Evolutionary conservation across 108 stramenopile species (phyloP).

Genomic region (Aurantiochytrium sp.): DNA sequence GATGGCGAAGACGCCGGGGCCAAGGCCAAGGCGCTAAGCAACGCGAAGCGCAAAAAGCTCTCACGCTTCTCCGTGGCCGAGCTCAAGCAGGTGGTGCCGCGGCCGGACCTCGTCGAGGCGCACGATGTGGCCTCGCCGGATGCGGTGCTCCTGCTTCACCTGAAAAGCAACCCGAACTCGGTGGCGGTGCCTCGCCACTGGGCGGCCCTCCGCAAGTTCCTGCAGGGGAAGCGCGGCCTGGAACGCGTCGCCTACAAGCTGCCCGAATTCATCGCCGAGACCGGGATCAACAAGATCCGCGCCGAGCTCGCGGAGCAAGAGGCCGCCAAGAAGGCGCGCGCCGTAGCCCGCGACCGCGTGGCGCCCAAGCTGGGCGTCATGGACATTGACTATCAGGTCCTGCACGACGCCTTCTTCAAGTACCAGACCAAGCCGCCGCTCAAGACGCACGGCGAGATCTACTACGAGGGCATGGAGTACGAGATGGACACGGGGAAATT

Average conservation of each 20-base stretch:
- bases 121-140: slow-evolving; percentile 92
- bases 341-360: slow-evolving; percentile 79
- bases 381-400: slow-evolving; percentile 92
- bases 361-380: slow-evolving; percentile 82
- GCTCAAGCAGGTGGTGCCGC: slow-evolving; percentile 75
- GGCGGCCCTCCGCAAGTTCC: slow-evolving; percentile 94
- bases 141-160: slow-evolving; percentile 79
- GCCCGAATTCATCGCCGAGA: slow-evolving; percentile 93
- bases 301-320: slow-evolving; percentile 79
- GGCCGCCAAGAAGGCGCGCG: slow-evolving; percentile 70
- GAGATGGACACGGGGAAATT: slow-evolving; percentile 61
- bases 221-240: slow-evolving; percentile 89
- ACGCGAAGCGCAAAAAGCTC: slow-evolving; percentile 77
- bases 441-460: slow-evolving; percentile 73
- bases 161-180: slow-evolving; percentile 79
- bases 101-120: slow-evolving; percentile 90
- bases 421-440: slow-evolving; percentile 86
- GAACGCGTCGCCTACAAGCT: slow-evolving; percentile 90
- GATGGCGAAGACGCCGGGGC: slow-evolving; percentile 38
- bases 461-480: slow-evolving; percentile 96
- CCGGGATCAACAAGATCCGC: slow-evolving; percentile 86
- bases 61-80: slow-evolving; percentile 85
- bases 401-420: slow-evolving; percentile 97
- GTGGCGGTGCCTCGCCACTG: slow-evolving; percentile 95
- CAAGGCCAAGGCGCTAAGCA: slow-evolving; percentile 52